These are phyloP conservation scores for Gaertneriomyces semiglobifer DNA, from an alignment of 192 early-diverging fungal species.

Conservation along the genomic window DNA sequence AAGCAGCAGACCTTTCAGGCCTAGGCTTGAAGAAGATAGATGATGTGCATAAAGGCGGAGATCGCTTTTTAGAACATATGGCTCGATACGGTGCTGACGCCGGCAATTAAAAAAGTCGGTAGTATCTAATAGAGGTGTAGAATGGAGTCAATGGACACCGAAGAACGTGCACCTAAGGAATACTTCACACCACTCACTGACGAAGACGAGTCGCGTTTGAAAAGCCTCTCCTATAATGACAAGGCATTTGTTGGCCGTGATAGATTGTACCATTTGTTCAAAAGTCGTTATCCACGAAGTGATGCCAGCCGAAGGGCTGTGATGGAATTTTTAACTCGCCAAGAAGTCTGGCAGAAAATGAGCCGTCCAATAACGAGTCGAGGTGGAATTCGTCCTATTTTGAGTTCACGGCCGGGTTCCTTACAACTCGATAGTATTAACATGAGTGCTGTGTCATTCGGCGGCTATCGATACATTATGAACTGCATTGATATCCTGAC, in stretches of 20 bases:
- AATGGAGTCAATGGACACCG: too few species aligned
- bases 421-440: slow-evolving; percentile 8
- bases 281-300: neutral
- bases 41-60: neutral
- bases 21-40: neutral
- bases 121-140: too few species aligned
- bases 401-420: neutral
- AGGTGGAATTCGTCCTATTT: slow-evolving; percentile 4
- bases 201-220: slow-evolving; percentile 5
- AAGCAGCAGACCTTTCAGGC: neutral
- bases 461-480: neutral
- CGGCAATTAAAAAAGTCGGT: too few species aligned
- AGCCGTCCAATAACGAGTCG: neutral
- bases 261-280: neutral
- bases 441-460: neutral
- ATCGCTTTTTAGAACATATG: neutral
- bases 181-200: neutral
- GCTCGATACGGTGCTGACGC: too few species aligned
- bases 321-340: neutral
- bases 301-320: slow-evolving; percentile 15
- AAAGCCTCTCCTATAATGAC: slow-evolving; percentile 3
- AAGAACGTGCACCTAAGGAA: too few species aligned
- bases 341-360: neutral
- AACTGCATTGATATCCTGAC: slow-evolving; percentile 1
- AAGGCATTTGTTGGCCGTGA: neutral